Evolutionary conservation across 371 early-diverging fungal genomes (phyloP), one percentile per base, ranked within the genome.

Genomic region (Sporodiniella umbellata): DNA sequence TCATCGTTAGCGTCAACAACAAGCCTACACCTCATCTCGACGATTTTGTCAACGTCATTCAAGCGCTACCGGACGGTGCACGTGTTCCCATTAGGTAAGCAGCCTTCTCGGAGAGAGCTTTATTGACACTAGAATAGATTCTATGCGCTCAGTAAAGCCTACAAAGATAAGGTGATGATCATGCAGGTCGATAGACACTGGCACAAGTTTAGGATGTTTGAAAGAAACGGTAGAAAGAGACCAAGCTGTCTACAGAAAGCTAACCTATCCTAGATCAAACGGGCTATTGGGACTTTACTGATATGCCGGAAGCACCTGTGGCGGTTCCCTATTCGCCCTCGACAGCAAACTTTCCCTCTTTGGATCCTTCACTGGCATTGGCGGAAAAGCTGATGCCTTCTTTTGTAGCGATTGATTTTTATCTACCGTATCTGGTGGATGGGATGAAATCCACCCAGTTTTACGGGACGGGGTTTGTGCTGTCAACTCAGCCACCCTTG

Each of bases 131-230:
- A 14, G 30, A 5, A 1, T 33, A 81, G 87, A 21, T 92, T 81
- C 67, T 93, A 89, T 52, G 66, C 80, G 2, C 62, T 90, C 17
- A 74, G 74, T 22, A 72, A 79, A 25, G 75, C 84, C 7, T 84
- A 89, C 65, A 83, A 85, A 42, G 85, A 85, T 44, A 80, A 78
- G 42, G 83, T 94, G n/a, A 82, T 81, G 67, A 82, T 95, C 42
- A 84, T 94, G 63, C 84, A 79, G 48, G 84, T 94, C 2, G 89
- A 92, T 48, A 75, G 90, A 43, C 91, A 89, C 53, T 96, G 96
- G 96, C 83, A 87, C 53, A 75, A 75, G 14, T 89, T 89, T 64
- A 74, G 89, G 45, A 39, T 90, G 57, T 90, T 88, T 24, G 61
- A 70, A 2, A 81, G 97, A 50, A 88, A 94, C 63, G 89, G 85